Base-by-base conservation (phyloP, 257 asterid genomes). In the Thymus mandschuricus region DNA sequence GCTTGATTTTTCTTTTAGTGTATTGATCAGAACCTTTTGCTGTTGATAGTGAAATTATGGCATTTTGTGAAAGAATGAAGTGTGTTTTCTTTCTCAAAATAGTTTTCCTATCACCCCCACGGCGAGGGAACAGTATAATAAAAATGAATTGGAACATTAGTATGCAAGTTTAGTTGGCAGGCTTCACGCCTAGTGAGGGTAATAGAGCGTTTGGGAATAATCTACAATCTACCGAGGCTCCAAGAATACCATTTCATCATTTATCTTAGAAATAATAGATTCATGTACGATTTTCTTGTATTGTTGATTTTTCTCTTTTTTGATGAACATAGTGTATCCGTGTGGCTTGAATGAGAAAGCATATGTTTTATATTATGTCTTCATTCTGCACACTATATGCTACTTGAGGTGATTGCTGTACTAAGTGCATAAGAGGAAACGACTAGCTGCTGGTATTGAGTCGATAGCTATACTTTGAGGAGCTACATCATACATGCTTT, bases 401-500 rank as follows among this genome's bases (percentile, higher is more conserved):
- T 66, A n/a, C 55, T 49, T 49, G 9, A 49, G 41, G 41, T 5
- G 5, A 13, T 49, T 3, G 3, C 55, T 49, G 28, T 8, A n/a
- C 9, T 4, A 11, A 13, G 21, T 12, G 9, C 55, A 6, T 13
- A 13, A n/a, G 55, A n/a, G 13, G 15, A 46, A 46, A 8, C 15
- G 15, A 46, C 52, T 11, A 11, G 52, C 52, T 11, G 13, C 10
- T 5, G 7, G 41, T 38, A 38, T 4, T 38, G 41, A 38, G 6
- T 38, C 6, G 41, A 38, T 38, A 38, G 4, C 4, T 38, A 7
- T 38, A 38, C 41, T 12, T 35, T 52, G 43, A 11, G 56, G 34
- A 68, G 58, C 48, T 65, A 60, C 64, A 21, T 21, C 21, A 21
- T 21, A 21, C 21, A 46, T 72, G 12, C 56, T 49, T 43, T 67